phyloP scores from a whole-genome alignment of 2,329 filamentous ascomycete species.

The Penicillium sp. region DNA sequence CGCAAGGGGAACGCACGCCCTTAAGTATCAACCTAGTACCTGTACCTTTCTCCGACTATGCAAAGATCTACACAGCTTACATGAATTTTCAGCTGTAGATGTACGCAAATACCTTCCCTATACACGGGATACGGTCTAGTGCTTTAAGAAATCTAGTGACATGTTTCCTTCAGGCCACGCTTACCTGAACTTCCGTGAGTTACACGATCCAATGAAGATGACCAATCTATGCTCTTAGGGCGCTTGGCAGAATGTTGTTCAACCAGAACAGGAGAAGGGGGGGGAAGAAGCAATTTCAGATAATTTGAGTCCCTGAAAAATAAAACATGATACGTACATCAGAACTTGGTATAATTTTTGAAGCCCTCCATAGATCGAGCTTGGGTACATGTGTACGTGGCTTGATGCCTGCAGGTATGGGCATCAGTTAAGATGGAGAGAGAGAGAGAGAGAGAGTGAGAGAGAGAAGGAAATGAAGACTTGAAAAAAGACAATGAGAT shows the following conservation, averaged over 20 bases:
- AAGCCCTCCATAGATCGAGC: neutral
- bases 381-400: neutral
- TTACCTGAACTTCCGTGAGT: neutral
- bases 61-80: neutral
- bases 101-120: neutral
- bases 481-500: neutral
- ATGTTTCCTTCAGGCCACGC: neutral
- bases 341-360: neutral
- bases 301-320: neutral
- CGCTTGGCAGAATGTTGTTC: neutral
- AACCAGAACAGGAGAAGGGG: neutral
- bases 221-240: neutral
- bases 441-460: neutral
- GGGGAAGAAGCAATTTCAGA: neutral
- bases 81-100: neutral
- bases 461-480: neutral
- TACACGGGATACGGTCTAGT: neutral
- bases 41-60: neutral
- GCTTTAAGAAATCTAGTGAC: neutral
- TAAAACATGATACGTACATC: no score
- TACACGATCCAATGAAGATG: neutral
- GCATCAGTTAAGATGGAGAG: neutral
- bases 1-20: constrained; percentile 21
- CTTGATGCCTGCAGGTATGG: neutral
- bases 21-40: neutral